Base-by-base conservation (phyloP, 192 early-diverging fungal genomes). In the Coemansia sp. region DNA sequence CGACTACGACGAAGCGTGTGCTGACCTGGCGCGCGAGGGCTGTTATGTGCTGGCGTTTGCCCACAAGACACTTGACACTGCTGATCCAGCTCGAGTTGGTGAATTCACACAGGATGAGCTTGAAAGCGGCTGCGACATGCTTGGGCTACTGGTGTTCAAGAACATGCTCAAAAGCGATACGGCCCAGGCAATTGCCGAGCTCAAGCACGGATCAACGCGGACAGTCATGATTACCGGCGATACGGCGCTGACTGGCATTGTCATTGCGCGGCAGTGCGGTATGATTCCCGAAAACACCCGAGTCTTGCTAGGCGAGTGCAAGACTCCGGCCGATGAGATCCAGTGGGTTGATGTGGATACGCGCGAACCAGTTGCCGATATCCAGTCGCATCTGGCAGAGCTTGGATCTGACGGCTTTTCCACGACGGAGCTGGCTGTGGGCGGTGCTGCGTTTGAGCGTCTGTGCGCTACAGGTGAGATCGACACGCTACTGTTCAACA, bases 221-320 rank as follows among this genome's bases (percentile, higher is more conserved):
- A 88, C 85, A 16, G 83, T 91, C 22, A 93, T 93, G 92, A 87
- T 93, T 64, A 92, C 92, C 5, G 92, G 92, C 51, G 92, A 93
- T 64, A 90, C 88, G 38, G 87, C 85, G 3, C 68, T 86, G 48
- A 93, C 92, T n/a, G 90, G 86, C 37, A 74, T 89, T 27, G 90
- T 85, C 64, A 87, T 93, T 67, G 92, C 88, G 11, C 81, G 82
- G 26, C 68, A 70, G 43, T 70, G 68, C 39, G 62, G 61, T 24
- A 62, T 70, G 68, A 47, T 63, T 29, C 68, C 68, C 14, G n/a
- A 55, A 16, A 49, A 41, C 37, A 70, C 29, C 47, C 5, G 39
- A 13, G 74, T 87, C 8, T 48, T 84, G 13, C 59, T 87, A n/a
- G 86, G 73, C 60, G 86, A 89, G 52, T 63, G 82, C 29, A 66